phyloP scores from a whole-genome alignment of 2,329 filamentous ascomycete species.

The Phialophora macrospora region DNA sequence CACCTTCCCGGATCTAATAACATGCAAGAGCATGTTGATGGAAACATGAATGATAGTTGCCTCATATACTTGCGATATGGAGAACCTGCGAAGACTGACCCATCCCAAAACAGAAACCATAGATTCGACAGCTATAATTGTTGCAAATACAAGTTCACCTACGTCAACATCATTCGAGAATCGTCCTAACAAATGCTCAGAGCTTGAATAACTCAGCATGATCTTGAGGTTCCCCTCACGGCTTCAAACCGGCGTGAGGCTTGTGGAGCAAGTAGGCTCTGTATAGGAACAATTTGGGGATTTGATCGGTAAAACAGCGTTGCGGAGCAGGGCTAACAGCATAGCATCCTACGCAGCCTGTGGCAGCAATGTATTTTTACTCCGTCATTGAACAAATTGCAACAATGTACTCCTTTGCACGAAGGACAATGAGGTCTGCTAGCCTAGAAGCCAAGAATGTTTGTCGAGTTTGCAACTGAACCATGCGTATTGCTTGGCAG shows the following conservation, averaged over 20 bases:
- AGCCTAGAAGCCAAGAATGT: neutral
- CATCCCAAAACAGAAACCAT: neutral
- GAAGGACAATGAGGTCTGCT: too few relatives aligned
- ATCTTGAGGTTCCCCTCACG: neutral
- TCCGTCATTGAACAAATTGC: neutral
- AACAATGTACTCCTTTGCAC: neutral
- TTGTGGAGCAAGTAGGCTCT: neutral
- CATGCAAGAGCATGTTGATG: neutral
- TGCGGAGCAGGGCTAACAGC: neutral
- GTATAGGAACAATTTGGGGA: neutral
- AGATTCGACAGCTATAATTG: neutral
- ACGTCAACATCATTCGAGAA: neutral
- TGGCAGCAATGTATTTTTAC: neutral
- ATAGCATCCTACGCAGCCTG: neutral
- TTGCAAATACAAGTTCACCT: neutral
- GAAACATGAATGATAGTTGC: neutral
- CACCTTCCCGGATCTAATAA: neutral
- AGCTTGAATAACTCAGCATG: neutral
- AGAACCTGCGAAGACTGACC: neutral
- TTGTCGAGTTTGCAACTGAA: neutral
- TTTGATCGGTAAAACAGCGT: neutral
- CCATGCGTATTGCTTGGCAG: neutral
- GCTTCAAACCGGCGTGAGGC: neutral
- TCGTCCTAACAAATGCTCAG: neutral
- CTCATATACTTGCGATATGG: neutral